Evolutionary conservation across 805 yeast genomes (phyloP).

Genomic region (Candida parachauliodes): DNA sequence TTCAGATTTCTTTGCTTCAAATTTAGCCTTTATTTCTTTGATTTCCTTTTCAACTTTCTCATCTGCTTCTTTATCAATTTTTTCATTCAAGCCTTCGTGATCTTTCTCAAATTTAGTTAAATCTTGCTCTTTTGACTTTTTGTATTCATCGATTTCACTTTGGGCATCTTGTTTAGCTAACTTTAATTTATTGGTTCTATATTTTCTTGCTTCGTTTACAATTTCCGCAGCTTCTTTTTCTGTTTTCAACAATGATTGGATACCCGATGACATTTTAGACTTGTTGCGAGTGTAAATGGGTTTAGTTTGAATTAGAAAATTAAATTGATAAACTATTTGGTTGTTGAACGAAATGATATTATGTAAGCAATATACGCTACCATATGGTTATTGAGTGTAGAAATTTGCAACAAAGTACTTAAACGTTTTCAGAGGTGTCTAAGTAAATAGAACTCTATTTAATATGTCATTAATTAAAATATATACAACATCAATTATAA

Average conservation of each 20-base stretch:
- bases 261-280: constrained; percentile 50
- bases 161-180: constrained; percentile 94
- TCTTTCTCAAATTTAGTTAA: constrained; percentile 67
- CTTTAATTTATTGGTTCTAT: constrained; percentile 83
- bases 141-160: constrained; percentile 82
- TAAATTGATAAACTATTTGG: not conserved
- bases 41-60: constrained; percentile 68
- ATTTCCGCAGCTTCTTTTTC: constrained; percentile 97
- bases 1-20: constrained; percentile 54
- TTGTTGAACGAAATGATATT: not conserved
- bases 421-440: no score
- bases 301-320: no score
- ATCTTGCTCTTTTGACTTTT: constrained; percentile 77
- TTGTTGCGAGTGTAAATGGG: not conserved
- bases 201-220: constrained; percentile 88
- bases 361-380: no score
- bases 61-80: constrained; percentile 78
- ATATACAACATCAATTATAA: constrained; percentile 38
- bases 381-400: no score
- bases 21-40: constrained; percentile 61
- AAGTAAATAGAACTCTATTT: no score
- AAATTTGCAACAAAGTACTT: no score
- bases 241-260: constrained; percentile 76
- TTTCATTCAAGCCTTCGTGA: constrained; percentile 71
- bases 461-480: no score